phyloP scores from a whole-genome alignment of 768 basidiomycete genomes.

The Collybia nuda region DNA sequence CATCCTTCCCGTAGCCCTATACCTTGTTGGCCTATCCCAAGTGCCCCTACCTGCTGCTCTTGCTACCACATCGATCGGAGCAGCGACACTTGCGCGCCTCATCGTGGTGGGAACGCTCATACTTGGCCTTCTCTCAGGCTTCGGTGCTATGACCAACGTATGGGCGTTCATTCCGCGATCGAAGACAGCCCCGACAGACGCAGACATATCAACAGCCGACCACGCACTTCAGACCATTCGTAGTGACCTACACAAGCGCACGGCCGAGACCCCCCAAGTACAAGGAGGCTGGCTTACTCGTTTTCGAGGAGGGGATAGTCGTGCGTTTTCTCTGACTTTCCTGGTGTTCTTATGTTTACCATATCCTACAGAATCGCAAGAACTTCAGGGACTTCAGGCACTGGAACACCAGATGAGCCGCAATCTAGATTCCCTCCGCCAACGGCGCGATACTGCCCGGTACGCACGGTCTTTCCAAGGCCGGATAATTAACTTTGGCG shows the following conservation, averaged over 20 bases:
- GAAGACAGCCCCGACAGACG: constrained; percentile 44
- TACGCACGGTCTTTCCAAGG: constrained; percentile 59
- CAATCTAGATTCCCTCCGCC: constrained; percentile 51
- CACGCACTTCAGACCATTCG: constrained; percentile 58
- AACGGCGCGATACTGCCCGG: constrained; percentile 45
- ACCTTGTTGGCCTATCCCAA: constrained; percentile 60
- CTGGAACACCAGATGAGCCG: constrained; percentile 68
- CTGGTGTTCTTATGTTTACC: not conserved
- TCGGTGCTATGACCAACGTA: constrained; percentile 69
- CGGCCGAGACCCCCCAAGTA: constrained; percentile 26
- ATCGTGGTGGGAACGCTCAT: constrained; percentile 76
- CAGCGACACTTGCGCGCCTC: constrained; percentile 57
- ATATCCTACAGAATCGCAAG: constrained; percentile 43
- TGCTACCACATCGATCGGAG: constrained; percentile 36
- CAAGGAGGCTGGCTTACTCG: constrained; percentile 47
- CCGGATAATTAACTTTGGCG: constrained; percentile 41
- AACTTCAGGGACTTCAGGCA: constrained; percentile 63
- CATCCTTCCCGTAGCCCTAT: constrained; percentile 51
- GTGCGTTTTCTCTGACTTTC: constrained; percentile 20
- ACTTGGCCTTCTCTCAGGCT: constrained; percentile 79
- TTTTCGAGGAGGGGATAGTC: constrained; percentile 46
- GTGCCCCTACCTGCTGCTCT: constrained; percentile 66
- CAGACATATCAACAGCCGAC: constrained; percentile 55
- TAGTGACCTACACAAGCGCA: constrained; percentile 48
- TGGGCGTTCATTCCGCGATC: constrained; percentile 58